Evolutionary conservation across 768 basidiomycete genomes (phyloP).

Genomic region (Lactifluus volemus): DNA sequence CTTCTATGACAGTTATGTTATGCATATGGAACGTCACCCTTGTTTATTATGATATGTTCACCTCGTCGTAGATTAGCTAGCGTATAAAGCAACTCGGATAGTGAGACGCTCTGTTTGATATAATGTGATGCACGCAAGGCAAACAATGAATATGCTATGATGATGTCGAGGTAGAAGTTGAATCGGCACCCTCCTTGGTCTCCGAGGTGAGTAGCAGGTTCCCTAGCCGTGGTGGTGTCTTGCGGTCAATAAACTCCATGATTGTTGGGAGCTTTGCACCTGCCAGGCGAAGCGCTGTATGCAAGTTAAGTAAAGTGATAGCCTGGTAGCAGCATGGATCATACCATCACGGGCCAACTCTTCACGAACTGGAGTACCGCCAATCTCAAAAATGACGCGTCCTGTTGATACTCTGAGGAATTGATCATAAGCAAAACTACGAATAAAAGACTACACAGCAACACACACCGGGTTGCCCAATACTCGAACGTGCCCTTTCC

Average conservation of each 20-base stretch:
- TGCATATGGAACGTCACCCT: background rate
- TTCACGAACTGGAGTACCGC: conserved; percentile 80
- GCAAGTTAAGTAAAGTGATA: background rate
- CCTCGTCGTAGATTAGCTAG: no score
- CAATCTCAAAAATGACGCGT: conserved; percentile 90
- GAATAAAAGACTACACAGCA: background rate
- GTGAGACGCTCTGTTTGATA: background rate
- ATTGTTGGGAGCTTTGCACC: conserved; percentile 76
- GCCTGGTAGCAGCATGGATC: conserved; percentile 18
- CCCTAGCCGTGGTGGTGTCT: conserved; percentile 66
- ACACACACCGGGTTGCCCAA: conserved; percentile 82
- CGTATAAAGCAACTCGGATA: background rate
- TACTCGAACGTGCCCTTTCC: conserved; percentile 97
- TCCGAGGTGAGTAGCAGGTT: conserved; percentile 40
- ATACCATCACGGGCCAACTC: conserved; percentile 88
- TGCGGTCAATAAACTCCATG: conserved; percentile 76
- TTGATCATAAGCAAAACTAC: background rate
- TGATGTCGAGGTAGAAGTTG: background rate
- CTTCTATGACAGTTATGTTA: no score
- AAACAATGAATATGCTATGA: conserved; percentile 1
- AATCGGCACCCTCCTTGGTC: background rate
- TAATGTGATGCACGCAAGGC: background rate
- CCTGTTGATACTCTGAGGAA: conserved; percentile 67
- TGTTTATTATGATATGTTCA: background rate
- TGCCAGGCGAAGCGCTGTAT: conserved; percentile 77